Conservation (phyloP, 1,284 basidiomycete species). For the Cutaneotrichosporon cavernicola region DNA sequence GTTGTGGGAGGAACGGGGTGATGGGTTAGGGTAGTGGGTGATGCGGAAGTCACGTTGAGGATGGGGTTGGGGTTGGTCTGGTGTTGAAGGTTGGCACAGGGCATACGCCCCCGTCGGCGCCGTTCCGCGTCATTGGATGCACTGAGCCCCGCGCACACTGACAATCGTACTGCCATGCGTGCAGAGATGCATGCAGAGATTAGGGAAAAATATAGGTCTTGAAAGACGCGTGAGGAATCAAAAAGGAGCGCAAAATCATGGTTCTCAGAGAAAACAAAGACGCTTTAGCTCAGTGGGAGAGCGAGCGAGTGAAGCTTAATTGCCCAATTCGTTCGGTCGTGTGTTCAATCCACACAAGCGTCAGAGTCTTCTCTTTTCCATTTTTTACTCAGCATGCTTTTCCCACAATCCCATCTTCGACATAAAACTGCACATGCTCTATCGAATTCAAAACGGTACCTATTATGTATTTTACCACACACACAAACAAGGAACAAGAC, state of each 20-base stretch:
- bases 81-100: no score
- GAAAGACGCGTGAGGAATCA: neutral
- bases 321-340: constrained; percentile 2
- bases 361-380: constrained; percentile 2
- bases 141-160: no score
- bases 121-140: no score
- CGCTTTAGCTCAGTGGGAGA: constrained; percentile 3
- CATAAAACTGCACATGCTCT: neutral
- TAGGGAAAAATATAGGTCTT: no score
- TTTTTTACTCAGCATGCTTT: neutral
- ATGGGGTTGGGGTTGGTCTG: no score
- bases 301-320: constrained; percentile 2
- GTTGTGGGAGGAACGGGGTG: no score
- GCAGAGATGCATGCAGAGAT: neutral
- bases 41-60: no score
- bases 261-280: neutral
- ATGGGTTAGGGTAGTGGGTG: no score
- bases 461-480: neutral
- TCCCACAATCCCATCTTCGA: neutral
- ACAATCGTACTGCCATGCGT: no score
- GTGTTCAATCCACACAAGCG: constrained; percentile 3
- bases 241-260: neutral
- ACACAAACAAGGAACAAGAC: neutral
- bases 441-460: neutral
- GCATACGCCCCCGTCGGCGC: no score